A percentile compares a stretch with the other conserved stretches of the same genome.
phyloP scores from a whole-genome alignment of 805 yeast species.

The Sugiyamaella chiloensis region DNA sequence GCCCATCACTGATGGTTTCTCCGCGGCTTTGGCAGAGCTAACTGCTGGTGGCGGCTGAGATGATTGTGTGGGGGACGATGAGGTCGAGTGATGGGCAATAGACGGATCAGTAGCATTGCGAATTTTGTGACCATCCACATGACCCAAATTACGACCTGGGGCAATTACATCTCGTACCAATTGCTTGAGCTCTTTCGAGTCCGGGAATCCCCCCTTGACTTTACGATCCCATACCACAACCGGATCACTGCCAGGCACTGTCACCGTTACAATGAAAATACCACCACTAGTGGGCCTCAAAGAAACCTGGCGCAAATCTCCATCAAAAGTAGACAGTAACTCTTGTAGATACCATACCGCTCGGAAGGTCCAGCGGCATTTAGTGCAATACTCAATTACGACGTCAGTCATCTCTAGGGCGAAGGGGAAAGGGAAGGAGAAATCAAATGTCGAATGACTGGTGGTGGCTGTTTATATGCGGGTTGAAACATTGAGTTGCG shows the following conservation, averaged over 20 bases:
- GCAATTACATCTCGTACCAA: conserved; percentile 56
- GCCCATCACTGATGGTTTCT: too few species aligned
- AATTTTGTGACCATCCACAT: conserved; percentile 57
- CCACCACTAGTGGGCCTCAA: conserved; percentile 49
- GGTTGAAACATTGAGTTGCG: too few species aligned
- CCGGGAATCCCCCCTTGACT: conserved; percentile 75
- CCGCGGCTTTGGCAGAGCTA: too few species aligned
- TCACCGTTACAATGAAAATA: conserved; percentile 58
- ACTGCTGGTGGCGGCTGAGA: too few species aligned
- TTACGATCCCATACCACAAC: conserved; percentile 59
- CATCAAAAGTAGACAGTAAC: conserved; percentile 74
- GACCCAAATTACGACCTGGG: conserved; percentile 58
- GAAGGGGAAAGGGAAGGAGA: too few species aligned
- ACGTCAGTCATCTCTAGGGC: conserved; percentile 32
- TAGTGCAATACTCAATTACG: conserved; percentile 70
- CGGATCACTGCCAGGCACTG: conserved; percentile 36
- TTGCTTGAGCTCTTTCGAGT: conserved; percentile 72
- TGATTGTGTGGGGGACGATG: too few species aligned
- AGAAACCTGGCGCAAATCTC: conserved; percentile 52
- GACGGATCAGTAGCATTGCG: too few species aligned
- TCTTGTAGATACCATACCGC: conserved; percentile 90
- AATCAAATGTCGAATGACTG: too few species aligned
- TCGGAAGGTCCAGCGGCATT: conserved; percentile 84
- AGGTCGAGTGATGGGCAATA: too few species aligned
- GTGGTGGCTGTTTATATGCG: not conserved